These are phyloP conservation scores for Aspergillus terreus DNA, from an alignment of 2,329 filamentous ascomycete species.

Conservation along the genomic window DNA sequence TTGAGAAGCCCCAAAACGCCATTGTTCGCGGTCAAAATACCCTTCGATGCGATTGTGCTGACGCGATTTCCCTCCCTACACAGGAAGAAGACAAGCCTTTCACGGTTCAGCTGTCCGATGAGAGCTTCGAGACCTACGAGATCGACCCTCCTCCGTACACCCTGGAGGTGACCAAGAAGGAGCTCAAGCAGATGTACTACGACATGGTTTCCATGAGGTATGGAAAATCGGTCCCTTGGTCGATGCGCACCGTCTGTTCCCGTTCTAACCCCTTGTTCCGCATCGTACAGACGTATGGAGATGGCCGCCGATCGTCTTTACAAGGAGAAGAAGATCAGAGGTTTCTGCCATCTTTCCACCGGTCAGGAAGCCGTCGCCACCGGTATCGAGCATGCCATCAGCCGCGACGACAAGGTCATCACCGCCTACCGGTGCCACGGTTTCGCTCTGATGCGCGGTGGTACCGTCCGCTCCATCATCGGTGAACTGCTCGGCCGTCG, in stretches of 20 bases:
- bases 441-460: constrained; percentile 95
- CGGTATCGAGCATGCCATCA: constrained; percentile 94
- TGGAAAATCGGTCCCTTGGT: constrained; percentile 26
- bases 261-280: no score
- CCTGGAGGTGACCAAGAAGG: constrained; percentile 90
- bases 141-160: constrained; percentile 94
- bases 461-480: constrained; percentile 84
- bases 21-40: not conserved
- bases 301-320: constrained; percentile 98
- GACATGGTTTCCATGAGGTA: constrained; percentile 96
- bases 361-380: constrained; percentile 97
- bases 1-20: constrained; percentile 38
- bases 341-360: constrained; percentile 98
- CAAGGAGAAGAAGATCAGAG: constrained; percentile 99
- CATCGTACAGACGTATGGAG: constrained; percentile 79
- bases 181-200: constrained; percentile 98
- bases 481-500: constrained; percentile 92
- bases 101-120: constrained; percentile 86
- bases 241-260: no score
- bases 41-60: constrained; percentile 15
- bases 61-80: constrained; percentile 14
- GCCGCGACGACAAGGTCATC: constrained; percentile 87
- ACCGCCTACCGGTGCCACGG: constrained; percentile 99
- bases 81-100: constrained; percentile 94
- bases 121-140: constrained; percentile 99